Evolutionary conservation across 108 stramenopile species (phyloP).

Genomic region (Epithemia pelagica): DNA sequence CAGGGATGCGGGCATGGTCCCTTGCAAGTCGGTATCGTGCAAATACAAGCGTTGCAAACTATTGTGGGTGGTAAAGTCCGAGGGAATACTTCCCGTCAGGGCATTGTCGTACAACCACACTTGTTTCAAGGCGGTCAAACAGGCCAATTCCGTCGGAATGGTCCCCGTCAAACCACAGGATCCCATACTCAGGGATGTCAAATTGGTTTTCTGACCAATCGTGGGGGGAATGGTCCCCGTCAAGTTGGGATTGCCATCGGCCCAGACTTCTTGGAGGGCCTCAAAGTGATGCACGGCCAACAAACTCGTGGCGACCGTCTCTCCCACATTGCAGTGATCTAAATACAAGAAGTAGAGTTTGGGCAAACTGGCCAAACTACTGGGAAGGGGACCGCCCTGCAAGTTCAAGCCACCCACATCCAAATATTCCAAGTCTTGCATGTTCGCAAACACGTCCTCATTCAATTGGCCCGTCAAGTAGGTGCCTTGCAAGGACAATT

Average conservation of each 20-base stretch:
- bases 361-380: conserved; percentile 17
- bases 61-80: not conserved
- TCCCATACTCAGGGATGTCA: not conserved
- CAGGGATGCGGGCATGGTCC: not conserved
- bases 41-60: not conserved
- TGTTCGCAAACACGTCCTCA: not conserved
- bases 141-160: not conserved
- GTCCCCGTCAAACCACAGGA: not conserved
- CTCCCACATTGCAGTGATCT: conserved; percentile 22
- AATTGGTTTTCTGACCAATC: not conserved
- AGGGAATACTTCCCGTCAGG: not conserved
- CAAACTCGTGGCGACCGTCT: conserved; percentile 17
- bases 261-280: conserved; percentile 30
- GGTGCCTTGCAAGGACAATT: not conserved
- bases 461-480: not conserved
- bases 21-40: not conserved
- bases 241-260: conserved; percentile 33
- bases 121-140: not conserved
- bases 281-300: not conserved
- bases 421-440: conserved; percentile 21
- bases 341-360: conserved; percentile 32
- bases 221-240: conserved; percentile 30
- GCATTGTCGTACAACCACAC: conserved; percentile 5
- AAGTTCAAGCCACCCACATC: conserved; percentile 26
- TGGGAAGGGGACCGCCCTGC: conserved; percentile 26